phyloP scores from a whole-genome alignment of 345 rosid species.

The Eucalyptus erythrocorys region DNA sequence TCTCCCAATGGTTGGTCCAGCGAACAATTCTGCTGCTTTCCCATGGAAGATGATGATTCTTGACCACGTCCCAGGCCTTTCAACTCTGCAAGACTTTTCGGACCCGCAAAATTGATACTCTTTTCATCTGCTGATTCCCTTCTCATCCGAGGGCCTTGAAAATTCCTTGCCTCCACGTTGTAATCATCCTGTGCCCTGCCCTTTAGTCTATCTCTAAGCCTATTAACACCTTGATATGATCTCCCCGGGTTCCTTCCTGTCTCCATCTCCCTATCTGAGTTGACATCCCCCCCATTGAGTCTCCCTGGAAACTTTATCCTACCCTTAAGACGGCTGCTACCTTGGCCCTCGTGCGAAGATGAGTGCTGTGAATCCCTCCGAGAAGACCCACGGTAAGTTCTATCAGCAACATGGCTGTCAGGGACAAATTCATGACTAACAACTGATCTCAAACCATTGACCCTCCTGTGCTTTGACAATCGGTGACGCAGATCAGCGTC shows the following conservation, averaged over 20 bases:
- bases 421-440: constrained; percentile 40
- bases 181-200: constrained; percentile 36
- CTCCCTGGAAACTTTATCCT: constrained; percentile 72
- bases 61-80: constrained; percentile 26
- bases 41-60: constrained; percentile 14
- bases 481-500: constrained; percentile 64
- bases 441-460: constrained; percentile 53
- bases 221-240: constrained; percentile 20
- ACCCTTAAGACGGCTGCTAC: constrained; percentile 61
- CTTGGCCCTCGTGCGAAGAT: constrained; percentile 27
- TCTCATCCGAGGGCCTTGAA: constrained; percentile 24
- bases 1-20: constrained; percentile 26
- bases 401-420: constrained; percentile 27
- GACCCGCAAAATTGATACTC: constrained; percentile 25
- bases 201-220: constrained; percentile 55
- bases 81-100: constrained; percentile 54
- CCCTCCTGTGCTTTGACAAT: constrained; percentile 59
- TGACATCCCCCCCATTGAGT: constrained; percentile 22
- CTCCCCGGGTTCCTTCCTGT: constrained; percentile 36
- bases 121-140: constrained; percentile 40
- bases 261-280: constrained; percentile 35
- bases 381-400: constrained; percentile 26
- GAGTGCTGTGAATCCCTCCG: constrained; percentile 23
- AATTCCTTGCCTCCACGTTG: constrained; percentile 19
- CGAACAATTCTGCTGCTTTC: constrained; percentile 40